phyloP scores from a whole-genome alignment of 2,329 filamentous ascomycete genomes.

The Emergomyces orientalis region DNA sequence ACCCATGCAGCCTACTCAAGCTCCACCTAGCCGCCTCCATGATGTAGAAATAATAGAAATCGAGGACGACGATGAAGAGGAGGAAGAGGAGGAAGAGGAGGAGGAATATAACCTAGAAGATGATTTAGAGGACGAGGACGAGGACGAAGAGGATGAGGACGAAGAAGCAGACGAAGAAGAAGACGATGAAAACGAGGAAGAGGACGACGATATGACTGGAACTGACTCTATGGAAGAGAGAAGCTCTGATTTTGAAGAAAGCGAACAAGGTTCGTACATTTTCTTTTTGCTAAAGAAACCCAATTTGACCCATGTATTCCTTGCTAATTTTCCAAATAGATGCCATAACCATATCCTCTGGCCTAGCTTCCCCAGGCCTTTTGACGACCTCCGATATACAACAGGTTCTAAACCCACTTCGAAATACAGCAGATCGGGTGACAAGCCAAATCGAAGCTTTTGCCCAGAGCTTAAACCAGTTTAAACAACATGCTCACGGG shows the following conservation, averaged over 20 bases:
- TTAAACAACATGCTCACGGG: constrained; percentile 42
- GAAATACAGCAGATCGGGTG: constrained; percentile 57
- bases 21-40: constrained; percentile 17
- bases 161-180: constrained; percentile 3
- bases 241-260: constrained; percentile 5
- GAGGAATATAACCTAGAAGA: constrained; percentile 20
- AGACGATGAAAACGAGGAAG: constrained; percentile 22
- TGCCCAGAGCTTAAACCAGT: constrained; percentile 70
- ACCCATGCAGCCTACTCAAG: constrained; percentile 7
- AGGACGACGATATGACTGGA: constrained; percentile 23
- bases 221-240: constrained; percentile 18
- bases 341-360: constrained; percentile 14
- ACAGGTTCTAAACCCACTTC: constrained; percentile 50
- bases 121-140: constrained; percentile 19
- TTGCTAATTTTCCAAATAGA: constrained; percentile 1
- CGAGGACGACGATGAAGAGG: constrained; percentile 27
- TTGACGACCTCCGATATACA: constrained; percentile 41
- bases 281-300: not conserved
- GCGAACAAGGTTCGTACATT: constrained; percentile 13
- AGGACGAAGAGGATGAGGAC: constrained; percentile 4
- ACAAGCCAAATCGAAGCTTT: constrained; percentile 81
- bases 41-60: constrained; percentile 33
- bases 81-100: constrained; percentile 19
- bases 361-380: constrained; percentile 20
- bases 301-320: not conserved